These are phyloP conservation scores for Lagerstroemia speciosa DNA, from an alignment of 345 rosid genomes.

Conservation along the genomic window DNA sequence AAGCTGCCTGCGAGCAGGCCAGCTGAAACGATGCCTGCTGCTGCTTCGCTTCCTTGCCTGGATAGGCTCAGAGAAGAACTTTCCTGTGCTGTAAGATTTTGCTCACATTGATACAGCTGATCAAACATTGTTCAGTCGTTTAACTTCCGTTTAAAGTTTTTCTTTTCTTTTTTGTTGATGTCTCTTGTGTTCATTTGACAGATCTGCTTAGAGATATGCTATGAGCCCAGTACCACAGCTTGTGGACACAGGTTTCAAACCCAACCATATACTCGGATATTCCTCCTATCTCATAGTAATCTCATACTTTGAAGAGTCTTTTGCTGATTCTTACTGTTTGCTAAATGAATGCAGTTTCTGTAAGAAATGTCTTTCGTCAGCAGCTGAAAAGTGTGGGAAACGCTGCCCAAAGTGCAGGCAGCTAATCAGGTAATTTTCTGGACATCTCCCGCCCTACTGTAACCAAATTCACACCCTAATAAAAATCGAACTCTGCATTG, in stretches of 20 bases:
- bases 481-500: too few species aligned
- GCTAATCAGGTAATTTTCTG: constrained; percentile 43
- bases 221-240: constrained; percentile 87
- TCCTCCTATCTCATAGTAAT: not conserved
- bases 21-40: constrained; percentile 20
- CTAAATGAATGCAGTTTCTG: constrained; percentile 51
- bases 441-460: not conserved
- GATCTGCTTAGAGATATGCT: constrained; percentile 94
- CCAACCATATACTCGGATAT: not conserved
- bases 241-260: constrained; percentile 77
- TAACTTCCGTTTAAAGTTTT: constrained; percentile 2
- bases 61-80: constrained; percentile 86
- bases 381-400: constrained; percentile 87
- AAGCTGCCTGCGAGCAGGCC: constrained; percentile 17
- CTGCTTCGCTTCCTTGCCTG: constrained; percentile 38
- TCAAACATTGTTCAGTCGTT: not conserved
- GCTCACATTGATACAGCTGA: not conserved
- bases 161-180: not conserved
- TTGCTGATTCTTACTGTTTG: not conserved
- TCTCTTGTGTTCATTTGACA: constrained; percentile 21
- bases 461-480: not conserved
- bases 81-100: constrained; percentile 81
- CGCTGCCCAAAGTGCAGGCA: constrained; percentile 93
- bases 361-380: constrained; percentile 71
- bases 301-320: not conserved